Evolutionary conservation across 768 basidiomycete genomes (phyloP).

Genomic region (Pleurotus sapidus): DNA sequence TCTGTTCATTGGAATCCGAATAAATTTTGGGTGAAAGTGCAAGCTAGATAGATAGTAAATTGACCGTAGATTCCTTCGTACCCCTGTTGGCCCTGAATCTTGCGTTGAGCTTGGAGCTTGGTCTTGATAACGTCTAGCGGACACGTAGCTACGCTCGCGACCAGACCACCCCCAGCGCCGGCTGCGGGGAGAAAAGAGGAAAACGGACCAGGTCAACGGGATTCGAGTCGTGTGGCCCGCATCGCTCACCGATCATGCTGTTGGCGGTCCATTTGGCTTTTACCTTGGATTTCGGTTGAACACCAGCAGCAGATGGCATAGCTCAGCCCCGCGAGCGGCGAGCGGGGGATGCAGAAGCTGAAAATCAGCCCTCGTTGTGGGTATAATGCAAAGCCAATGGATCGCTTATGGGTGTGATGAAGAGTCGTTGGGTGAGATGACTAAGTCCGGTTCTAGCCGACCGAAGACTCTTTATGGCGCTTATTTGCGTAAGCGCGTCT

Average conservation of each 20-base stretch:
- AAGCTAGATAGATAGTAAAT: slow-evolving; percentile 19
- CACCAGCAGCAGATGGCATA: slow-evolving; percentile 45
- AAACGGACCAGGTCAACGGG: neutral
- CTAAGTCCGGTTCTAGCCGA: slow-evolving; percentile 10
- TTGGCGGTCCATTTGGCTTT: slow-evolving; percentile 65
- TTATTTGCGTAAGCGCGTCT: neutral
- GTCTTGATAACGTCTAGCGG: slow-evolving; percentile 99
- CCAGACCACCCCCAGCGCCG: slow-evolving; percentile 93
- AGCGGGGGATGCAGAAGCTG: slow-evolving; percentile 25
- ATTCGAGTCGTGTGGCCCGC: slow-evolving; percentile 12
- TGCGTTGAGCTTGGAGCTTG: slow-evolving; percentile 90
- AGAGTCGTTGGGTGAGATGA: neutral
- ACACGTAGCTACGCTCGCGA: slow-evolving; percentile 91
- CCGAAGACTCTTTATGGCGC: neutral
- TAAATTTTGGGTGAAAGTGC: neutral
- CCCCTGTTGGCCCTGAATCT: slow-evolving; percentile 60
- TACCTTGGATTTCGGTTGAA: slow-evolving; percentile 20
- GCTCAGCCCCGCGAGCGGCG: slow-evolving; percentile 64
- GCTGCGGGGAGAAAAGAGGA: slow-evolving; percentile 40
- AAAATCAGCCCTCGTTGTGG: slow-evolving; percentile 18
- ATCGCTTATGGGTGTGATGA: neutral
- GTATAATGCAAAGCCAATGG: neutral
- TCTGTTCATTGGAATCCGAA: slow-evolving; percentile 36
- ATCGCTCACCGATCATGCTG: slow-evolving; percentile 75
- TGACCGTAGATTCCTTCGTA: slow-evolving; percentile 78